Conservation (phyloP, 1,139 yeast genomes). For the Taphrina deformans region DNA sequence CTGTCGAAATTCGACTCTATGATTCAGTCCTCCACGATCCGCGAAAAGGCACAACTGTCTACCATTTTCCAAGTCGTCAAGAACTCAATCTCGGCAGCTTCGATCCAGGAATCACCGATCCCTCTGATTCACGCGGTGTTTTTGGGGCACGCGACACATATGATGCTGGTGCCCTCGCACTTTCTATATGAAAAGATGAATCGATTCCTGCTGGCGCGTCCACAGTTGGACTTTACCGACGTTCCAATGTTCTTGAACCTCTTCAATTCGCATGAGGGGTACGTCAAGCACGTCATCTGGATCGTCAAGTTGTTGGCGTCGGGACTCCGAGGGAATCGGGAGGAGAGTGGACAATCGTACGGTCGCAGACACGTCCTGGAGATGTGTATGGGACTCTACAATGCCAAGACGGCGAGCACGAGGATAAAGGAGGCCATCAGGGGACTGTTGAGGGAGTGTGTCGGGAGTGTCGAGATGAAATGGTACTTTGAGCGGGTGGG, state of each 20-base stretch:
- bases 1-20: slow-evolving; percentile 20
- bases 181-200: slow-evolving; percentile 34
- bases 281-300: slow-evolving; percentile 34
- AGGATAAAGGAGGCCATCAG: slow-evolving; percentile 8
- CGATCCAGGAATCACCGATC: slow-evolving; percentile 2
- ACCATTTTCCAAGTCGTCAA: slow-evolving; percentile 24
- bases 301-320: slow-evolving; percentile 29
- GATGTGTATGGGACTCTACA: slow-evolving; percentile 22
- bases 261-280: slow-evolving; percentile 24
- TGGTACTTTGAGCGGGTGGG: slow-evolving; percentile 16
- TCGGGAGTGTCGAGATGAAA: not conserved
- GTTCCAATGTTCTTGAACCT: slow-evolving; percentile 35
- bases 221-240: slow-evolving; percentile 35
- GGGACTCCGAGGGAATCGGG: slow-evolving; percentile 21
- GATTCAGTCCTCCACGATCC: slow-evolving; percentile 14
- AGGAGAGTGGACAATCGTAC: not conserved
- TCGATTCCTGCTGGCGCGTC: slow-evolving; percentile 35
- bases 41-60: slow-evolving; percentile 32
- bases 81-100: slow-evolving; percentile 4
- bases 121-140: slow-evolving; percentile 32
- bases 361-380: slow-evolving; percentile 29
- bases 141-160: slow-evolving; percentile 27
- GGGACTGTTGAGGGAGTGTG: not conserved
- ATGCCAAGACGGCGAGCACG: slow-evolving; percentile 9
- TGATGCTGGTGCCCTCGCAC: slow-evolving; percentile 34